These are phyloP conservation scores for Calonectria honghensis DNA, from an alignment of 2,329 filamentous ascomycete species.

Conservation along the genomic window DNA sequence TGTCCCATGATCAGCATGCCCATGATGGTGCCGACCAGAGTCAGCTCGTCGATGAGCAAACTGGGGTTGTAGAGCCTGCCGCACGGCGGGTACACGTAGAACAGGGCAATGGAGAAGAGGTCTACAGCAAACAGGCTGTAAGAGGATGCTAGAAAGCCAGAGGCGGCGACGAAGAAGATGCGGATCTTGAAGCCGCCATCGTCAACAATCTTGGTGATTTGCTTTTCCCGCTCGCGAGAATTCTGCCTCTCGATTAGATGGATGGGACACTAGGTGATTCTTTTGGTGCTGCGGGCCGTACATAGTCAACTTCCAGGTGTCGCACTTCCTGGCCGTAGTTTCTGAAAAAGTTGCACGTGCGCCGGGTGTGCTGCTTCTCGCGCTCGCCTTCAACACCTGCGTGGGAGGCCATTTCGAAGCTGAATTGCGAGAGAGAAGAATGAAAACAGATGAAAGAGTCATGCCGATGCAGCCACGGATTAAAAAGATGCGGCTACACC, in stretches of 20 bases:
- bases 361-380: slow-evolving; percentile 9
- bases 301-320: slow-evolving; percentile 41
- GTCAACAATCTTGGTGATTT: slow-evolving; percentile 43
- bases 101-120: slow-evolving; percentile 37
- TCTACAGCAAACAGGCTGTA: slow-evolving; percentile 39
- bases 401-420: slow-evolving; percentile 23
- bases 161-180: slow-evolving; percentile 44
- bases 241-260: slow-evolving; percentile 27
- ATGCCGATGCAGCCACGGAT: not conserved
- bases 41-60: slow-evolving; percentile 40
- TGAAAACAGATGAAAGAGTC: not conserved
- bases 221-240: slow-evolving; percentile 41
- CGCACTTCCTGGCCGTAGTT: slow-evolving; percentile 37
- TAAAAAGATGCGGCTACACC: not conserved
- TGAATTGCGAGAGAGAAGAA: not conserved
- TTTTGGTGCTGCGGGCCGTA: slow-evolving; percentile 4
- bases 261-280: not conserved
- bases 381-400: slow-evolving; percentile 7
- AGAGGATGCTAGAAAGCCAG: slow-evolving; percentile 41
- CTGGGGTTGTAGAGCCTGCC: not conserved
- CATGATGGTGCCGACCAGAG: slow-evolving; percentile 39
- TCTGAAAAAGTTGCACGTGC: slow-evolving; percentile 33
- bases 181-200: slow-evolving; percentile 43
- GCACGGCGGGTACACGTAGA: slow-evolving; percentile 34
- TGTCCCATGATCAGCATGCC: slow-evolving; percentile 43